Percentiles rank a stretch among this genome's conserved stretches.
Evolutionary conservation across 306 rosid genomes (phyloP).

Genomic region (Canavalia gladiata): DNA sequence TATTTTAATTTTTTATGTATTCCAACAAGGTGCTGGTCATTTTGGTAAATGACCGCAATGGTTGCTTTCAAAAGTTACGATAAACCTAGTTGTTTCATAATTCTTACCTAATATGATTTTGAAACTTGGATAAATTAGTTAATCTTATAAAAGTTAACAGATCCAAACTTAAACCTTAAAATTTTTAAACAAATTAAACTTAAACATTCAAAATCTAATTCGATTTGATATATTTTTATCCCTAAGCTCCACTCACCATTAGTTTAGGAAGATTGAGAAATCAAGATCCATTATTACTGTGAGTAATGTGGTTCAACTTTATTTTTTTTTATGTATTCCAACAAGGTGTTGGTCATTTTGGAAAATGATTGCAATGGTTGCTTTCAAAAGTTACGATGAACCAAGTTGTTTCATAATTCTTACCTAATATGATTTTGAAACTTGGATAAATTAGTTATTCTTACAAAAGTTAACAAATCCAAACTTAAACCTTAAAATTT

Average conservation of each 20-base stretch:
- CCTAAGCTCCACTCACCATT: no score
- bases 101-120: constrained; percentile 35
- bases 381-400: constrained; percentile 33
- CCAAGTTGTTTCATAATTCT: constrained; percentile 2
- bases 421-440: constrained; percentile 34
- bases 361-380: constrained; percentile 25
- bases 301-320: no score
- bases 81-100: not conserved
- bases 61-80: constrained; percentile 37
- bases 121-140: constrained; percentile 19
- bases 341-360: constrained; percentile 27
- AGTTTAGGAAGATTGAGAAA: no score
- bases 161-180: no score
- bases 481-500: no score
- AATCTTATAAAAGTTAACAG: no score
- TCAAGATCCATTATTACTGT: no score
- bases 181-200: no score
- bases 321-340: not conserved
- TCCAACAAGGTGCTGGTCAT: constrained; percentile 26
- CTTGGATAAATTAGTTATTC: constrained; percentile 1
- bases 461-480: no score
- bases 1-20: not conserved
- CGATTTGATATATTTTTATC: no score
- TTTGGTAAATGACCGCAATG: constrained; percentile 23
- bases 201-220: no score